phyloP scores from a whole-genome alignment of 2,329 filamentous ascomycete species.

The Paecilomyces variotii region DNA sequence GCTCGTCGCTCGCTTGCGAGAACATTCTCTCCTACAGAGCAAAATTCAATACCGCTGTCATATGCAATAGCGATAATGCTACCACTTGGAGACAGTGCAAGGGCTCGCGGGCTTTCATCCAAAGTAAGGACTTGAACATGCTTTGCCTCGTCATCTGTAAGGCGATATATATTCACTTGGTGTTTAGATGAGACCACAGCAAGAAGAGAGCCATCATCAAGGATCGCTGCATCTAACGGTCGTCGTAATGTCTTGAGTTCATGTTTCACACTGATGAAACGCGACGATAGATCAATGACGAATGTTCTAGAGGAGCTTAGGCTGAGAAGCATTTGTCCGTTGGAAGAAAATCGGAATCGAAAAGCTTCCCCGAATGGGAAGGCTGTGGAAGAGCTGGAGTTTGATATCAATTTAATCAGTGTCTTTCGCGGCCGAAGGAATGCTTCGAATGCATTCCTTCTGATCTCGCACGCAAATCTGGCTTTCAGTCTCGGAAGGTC shows the following conservation, averaged over 20 bases:
- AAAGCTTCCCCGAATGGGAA: slow-evolving; percentile 78
- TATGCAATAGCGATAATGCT: slow-evolving; percentile 78
- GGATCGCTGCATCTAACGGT: slow-evolving; percentile 67
- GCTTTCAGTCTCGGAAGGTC: slow-evolving; percentile 54
- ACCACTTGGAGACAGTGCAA: slow-evolving; percentile 73
- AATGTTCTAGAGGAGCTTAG: slow-evolving; percentile 82
- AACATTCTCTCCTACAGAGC: slow-evolving; percentile 59
- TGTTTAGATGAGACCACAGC: slow-evolving; percentile 75
- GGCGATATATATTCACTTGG: slow-evolving; percentile 78
- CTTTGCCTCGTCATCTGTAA: slow-evolving; percentile 56
- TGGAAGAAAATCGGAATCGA: slow-evolving; percentile 71
- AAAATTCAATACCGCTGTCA: slow-evolving; percentile 81
- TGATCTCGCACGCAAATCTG: slow-evolving; percentile 61
- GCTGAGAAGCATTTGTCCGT: slow-evolving; percentile 65
- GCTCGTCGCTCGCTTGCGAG: slow-evolving; percentile 61
- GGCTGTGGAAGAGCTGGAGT: slow-evolving; percentile 70
- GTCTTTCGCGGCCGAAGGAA: slow-evolving; percentile 64
- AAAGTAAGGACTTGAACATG: slow-evolving; percentile 68
- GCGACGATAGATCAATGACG: slow-evolving; percentile 59
- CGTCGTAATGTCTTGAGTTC: slow-evolving; percentile 73
- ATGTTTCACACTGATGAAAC: slow-evolving; percentile 57
- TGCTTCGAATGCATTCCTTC: slow-evolving; percentile 68
- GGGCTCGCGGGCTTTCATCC: slow-evolving; percentile 68
- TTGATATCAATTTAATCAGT: slow-evolving; percentile 71
- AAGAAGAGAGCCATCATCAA: slow-evolving; percentile 67